Percentiles rank a stretch among this genome's conserved stretches.
Conservation (phyloP, 192 early-diverging fungal genomes). For the Geosiphon pyriformis region DNA sequence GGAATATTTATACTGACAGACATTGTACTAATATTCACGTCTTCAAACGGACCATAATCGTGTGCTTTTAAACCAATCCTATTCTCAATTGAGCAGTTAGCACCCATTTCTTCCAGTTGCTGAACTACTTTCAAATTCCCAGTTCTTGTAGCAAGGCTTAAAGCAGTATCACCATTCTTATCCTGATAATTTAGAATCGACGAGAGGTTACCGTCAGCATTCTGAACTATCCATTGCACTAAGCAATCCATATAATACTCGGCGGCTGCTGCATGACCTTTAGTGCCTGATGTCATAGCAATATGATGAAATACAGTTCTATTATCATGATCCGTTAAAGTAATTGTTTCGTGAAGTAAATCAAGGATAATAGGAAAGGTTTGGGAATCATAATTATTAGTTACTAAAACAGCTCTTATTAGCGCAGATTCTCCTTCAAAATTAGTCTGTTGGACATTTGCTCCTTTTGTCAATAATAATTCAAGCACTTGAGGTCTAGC, state of each 20-base stretch:
- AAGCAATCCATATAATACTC: slow-evolving; percentile 90
- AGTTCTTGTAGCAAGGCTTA: slow-evolving; percentile 80
- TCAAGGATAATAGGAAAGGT: slow-evolving; percentile 73
- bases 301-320: slow-evolving; percentile 91
- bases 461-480: slow-evolving; percentile 70
- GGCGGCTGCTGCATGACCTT: slow-evolving; percentile 60
- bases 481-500: slow-evolving; percentile 70
- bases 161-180: slow-evolving; percentile 74
- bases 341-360: slow-evolving; percentile 67
- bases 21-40: not conserved
- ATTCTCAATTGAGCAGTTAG: slow-evolving; percentile 67
- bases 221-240: slow-evolving; percentile 59
- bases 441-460: slow-evolving; percentile 66
- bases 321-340: slow-evolving; percentile 62
- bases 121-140: slow-evolving; percentile 68
- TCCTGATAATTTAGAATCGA: slow-evolving; percentile 61
- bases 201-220: slow-evolving; percentile 34
- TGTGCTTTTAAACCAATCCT: slow-evolving; percentile 68
- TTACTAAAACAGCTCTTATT: slow-evolving; percentile 80
- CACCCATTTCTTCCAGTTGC: slow-evolving; percentile 70
- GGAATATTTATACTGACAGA: not conserved
- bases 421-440: slow-evolving; percentile 82
- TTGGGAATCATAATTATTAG: slow-evolving; percentile 77
- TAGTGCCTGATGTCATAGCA: slow-evolving; percentile 59
- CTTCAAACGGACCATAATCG: slow-evolving; percentile 53